Base-by-base conservation (phyloP, 257 asterid genomes). In the Solanum chaucha region DNA sequence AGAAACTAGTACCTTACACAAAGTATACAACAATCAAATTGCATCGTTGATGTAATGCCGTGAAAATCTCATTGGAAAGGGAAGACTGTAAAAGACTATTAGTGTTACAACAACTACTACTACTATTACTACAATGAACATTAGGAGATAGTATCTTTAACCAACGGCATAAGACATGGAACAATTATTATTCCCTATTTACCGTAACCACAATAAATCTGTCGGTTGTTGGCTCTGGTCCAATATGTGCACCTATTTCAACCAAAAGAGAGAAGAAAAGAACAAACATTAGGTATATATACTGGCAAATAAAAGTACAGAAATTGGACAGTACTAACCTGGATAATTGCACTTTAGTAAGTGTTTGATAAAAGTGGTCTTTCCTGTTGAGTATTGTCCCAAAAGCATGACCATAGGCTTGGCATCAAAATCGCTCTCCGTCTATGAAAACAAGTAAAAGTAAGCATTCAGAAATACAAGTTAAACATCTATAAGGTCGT, bases 161-260 rank as follows among this genome's bases (percentile, higher is more conserved):
- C 10, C 10, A 44, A 78, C 10, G 17, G 65, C 26, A 46, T 46
- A 46, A 2, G 46, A 80, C 40, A 68, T 82, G 77, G 55, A 87
- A 82, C 17, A 17, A 59, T 44, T 44, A 19, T 15, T 51, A 20
- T 20, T 55, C 78, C 36, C 40, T 78, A 65, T 59, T 44, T 94
- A 97, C 99, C 99, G 93, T 95, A 88, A 97, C 99, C 87, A 88
- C 97, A 88, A 97, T 94, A 87, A 97, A 97, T 46, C 98, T 92
- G 83, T 97, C 99, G 22, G 99, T 97, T 65, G 99, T 97, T 48
- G 99, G 99, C 91, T 97, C 99, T 51, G 99, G 99, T 90, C 99
- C 99, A 78, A 97, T 96, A 88, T 97, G 99, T 91, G 99, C 93
- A 86, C 99, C 99, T 97, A 82, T n/a, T 77, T 71, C 86, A 58